These are phyloP conservation scores for Glutinoglossum americanum DNA, from an alignment of 495 filamentous ascomycete genomes.

Conservation along the genomic window DNA sequence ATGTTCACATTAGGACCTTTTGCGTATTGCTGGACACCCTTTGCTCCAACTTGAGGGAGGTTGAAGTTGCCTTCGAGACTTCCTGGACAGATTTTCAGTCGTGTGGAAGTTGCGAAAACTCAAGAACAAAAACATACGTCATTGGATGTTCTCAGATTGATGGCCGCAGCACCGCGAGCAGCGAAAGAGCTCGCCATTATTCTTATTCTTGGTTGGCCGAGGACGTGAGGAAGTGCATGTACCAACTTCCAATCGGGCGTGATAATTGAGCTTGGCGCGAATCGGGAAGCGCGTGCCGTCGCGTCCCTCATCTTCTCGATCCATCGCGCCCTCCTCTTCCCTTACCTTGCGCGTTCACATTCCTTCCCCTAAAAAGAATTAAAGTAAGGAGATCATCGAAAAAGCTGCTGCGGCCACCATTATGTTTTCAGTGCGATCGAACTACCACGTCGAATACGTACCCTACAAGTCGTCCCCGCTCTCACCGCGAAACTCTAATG, in stretches of 20 bases:
- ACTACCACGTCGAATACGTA: background rate
- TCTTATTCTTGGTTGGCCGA: background rate
- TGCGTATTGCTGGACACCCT: background rate
- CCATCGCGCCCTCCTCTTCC: background rate
- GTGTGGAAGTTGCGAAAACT: background rate
- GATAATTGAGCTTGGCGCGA: background rate
- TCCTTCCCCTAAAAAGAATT: background rate
- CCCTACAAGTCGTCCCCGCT: slow-evolving; percentile 1
- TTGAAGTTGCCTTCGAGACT: background rate
- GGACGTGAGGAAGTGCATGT: background rate
- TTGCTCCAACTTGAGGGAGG: background rate
- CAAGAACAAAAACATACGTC: background rate
- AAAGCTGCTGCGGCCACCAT: background rate
- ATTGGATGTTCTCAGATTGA: background rate
- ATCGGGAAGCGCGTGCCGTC: background rate
- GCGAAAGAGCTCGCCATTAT: background rate
- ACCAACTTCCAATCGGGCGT: background rate
- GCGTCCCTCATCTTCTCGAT: background rate
- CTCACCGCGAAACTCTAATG: background rate
- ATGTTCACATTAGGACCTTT: background rate
- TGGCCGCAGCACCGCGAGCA: background rate
- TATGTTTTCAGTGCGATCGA: background rate
- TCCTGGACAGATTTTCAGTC: background rate
- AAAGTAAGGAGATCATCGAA: background rate
- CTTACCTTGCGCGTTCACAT: too few species aligned